Percentiles rank a stretch among this genome's conserved stretches.
phyloP scores from a whole-genome alignment of 768 basidiomycete genomes.

The Trametes maxima region DNA sequence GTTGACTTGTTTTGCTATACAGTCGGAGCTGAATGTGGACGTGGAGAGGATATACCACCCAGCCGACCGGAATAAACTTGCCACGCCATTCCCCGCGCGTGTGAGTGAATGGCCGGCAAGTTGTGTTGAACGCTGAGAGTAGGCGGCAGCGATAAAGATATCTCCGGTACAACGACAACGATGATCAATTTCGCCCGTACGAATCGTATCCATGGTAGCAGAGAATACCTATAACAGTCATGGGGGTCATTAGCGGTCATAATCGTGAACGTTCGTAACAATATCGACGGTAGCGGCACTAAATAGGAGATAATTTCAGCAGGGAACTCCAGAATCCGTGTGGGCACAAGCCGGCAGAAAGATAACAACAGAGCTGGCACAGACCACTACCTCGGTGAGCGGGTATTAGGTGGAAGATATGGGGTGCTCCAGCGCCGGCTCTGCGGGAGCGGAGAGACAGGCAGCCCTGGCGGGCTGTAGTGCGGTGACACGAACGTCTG shows the following conservation, averaged over 20 bases:
- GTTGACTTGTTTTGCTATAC: too few species aligned
- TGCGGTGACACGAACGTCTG: neutral
- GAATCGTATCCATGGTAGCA: neutral
- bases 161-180: too few species aligned
- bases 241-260: constrained; percentile 1
- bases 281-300: neutral
- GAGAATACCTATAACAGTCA: neutral
- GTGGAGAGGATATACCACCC: too few species aligned
- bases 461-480: constrained; percentile 9
- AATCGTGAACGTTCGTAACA: neutral
- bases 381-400: neutral
- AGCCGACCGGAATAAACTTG: too few species aligned
- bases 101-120: too few species aligned
- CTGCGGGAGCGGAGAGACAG: neutral
- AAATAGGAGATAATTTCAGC: constrained; percentile 20
- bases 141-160: too few species aligned
- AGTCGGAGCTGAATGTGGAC: too few species aligned
- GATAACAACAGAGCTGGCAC: too few species aligned
- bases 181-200: too few species aligned
- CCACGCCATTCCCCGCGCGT: too few species aligned
- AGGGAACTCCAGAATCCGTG: neutral
- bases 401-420: neutral
- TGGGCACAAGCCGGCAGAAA: neutral
- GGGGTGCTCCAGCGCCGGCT: neutral
- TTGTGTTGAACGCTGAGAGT: too few species aligned